Base-by-base conservation (phyloP, 1,284 basidiomycete species). In the Moniliophthora roreri region DNA sequence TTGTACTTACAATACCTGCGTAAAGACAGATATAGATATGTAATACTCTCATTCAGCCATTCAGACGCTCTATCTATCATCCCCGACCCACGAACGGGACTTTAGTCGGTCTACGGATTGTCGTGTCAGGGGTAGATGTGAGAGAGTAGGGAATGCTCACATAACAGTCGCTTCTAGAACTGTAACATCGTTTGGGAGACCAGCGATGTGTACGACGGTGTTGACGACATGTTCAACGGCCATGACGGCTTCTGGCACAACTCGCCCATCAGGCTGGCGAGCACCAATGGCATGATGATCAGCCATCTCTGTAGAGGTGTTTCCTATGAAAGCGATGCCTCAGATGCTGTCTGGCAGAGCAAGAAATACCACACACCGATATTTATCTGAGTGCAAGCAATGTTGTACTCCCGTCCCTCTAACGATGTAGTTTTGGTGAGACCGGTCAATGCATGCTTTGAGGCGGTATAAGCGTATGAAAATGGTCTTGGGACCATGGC, bases 331-430 rank as follows among this genome's bases (percentile, higher is more conserved):
- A 8, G 28, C 0, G 28, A 49, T 39, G 10, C 52, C 10, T 13
- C 23, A 23, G 46, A 58, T 23, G 51, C 55, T 52, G 50, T 50
- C 58, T 46, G 13, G 26, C 15, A 38, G 6, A 16, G 18, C 13
- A 38, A 35, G 9, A 23, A 34, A 37, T 36, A 15, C 35, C 37
- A 49, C 65, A 32, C 54, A 84, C 88, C 91, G 44, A 93, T 89
- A 63, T 93, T 89, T 44, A 93, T 81, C 64, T 93, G 87, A 0
- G 87, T 89, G 62, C 83, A 85, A 3, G 88, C 80, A 55, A 94
- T 93, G 61, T 82, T 78, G 65, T 81, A 82, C 35, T 78, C 72
- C 7, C 91, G 76, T 0, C 90, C 91, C 62, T 93, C 91, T 26
- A 94, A 80, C 1, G 85, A 79, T 2, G 84, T 87, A 39, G 78